phyloP scores from a whole-genome alignment of 2,329 filamentous ascomycete genomes.

The Aspergillus cejpii region DNA sequence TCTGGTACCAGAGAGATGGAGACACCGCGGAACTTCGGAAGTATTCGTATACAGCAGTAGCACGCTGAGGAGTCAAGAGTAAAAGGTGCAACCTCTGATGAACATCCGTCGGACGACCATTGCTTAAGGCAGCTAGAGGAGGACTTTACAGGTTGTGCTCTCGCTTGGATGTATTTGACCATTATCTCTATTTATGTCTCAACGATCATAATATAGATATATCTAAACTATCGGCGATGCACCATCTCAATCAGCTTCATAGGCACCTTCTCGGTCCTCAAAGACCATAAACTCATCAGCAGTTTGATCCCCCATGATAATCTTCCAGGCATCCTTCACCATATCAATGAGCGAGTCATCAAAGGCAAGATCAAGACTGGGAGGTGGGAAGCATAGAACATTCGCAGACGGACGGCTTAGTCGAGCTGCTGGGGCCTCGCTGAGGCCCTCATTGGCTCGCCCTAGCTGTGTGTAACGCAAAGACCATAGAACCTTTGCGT shows the following conservation, averaged over 20 bases:
- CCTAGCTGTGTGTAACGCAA: conserved; percentile 48
- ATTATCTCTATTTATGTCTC: too few species aligned
- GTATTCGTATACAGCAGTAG: too few species aligned
- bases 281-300: conserved; percentile 67
- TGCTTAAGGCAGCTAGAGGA: too few species aligned
- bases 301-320: conserved; percentile 50
- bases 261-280: conserved; percentile 60
- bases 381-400: conserved; percentile 52
- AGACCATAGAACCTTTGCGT: conserved; percentile 46
- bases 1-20: too few species aligned
- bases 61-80: too few species aligned
- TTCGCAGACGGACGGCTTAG: conserved; percentile 33
- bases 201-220: too few species aligned
- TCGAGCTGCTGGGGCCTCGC: conserved; percentile 7
- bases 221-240: background rate
- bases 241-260: conserved; percentile 43
- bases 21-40: too few species aligned
- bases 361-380: conserved; percentile 62
- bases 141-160: too few species aligned
- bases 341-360: conserved; percentile 62
- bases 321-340: conserved; percentile 65
- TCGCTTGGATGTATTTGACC: too few species aligned
- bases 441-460: conserved; percentile 9
- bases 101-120: too few species aligned
- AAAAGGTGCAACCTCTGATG: too few species aligned